A percentile compares a stretch with the other conserved stretches of the same genome.
These are phyloP conservation scores for Triticum dicoccoides DNA, from an alignment of 176 grass and related monocot genomes.

Conservation along the genomic window DNA sequence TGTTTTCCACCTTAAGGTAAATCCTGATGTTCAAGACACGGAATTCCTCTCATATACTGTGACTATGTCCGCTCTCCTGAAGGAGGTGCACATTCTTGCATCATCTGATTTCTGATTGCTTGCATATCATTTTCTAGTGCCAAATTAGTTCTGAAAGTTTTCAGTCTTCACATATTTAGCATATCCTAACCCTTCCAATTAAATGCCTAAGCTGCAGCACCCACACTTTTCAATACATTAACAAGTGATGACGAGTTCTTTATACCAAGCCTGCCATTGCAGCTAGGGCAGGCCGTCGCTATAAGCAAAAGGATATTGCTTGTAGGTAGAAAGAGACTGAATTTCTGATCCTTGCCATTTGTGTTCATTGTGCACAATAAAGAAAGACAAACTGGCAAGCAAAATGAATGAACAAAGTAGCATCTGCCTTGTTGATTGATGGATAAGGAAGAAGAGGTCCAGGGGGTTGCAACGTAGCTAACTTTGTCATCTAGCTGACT, in stretches of 20 bases:
- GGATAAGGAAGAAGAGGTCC: conserved; percentile 2
- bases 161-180: neutral
- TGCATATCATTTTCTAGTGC: conserved; percentile 1
- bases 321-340: neutral
- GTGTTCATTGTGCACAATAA: neutral
- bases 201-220: neutral
- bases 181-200: neutral
- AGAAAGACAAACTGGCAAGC: neutral
- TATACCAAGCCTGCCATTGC: neutral
- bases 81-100: neutral
- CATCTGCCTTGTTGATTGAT: conserved; percentile 1
- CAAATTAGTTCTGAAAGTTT: neutral
- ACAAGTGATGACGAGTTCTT: neutral
- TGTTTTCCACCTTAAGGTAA: conserved; percentile 73
- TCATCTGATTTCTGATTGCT: neutral
- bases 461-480: no score
- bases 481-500: conserved; percentile 10
- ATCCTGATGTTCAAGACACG: neutral
- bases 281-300: neutral
- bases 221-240: neutral
- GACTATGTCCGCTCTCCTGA: neutral
- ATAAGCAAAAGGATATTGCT: neutral
- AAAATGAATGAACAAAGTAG: neutral
- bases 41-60: neutral
- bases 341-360: neutral